Percentiles rank a stretch among this genome's conserved stretches.
Conservation (phyloP, 108 stramenopile genomes). For the Cyclostephanos tholiformis region DNA sequence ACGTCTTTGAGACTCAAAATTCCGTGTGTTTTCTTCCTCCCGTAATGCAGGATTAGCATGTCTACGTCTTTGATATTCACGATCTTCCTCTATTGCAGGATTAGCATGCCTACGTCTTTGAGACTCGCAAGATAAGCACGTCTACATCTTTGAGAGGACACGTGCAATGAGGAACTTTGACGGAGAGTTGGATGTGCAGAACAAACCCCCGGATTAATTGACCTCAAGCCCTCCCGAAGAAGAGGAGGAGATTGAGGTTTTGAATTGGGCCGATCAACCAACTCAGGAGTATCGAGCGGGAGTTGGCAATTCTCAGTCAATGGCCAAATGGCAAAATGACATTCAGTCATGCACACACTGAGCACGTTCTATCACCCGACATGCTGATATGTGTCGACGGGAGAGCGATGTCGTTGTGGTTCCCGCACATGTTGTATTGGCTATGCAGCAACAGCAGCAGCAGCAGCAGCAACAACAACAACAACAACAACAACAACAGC, state of each 20-base stretch:
- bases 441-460: slow-evolving; percentile 7
- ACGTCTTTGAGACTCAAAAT: too few species aligned
- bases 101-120: too few species aligned
- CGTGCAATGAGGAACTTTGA: slow-evolving; percentile 20
- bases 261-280: slow-evolving; percentile 23
- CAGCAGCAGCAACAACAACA: too few species aligned
- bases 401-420: slow-evolving; percentile 32
- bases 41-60: too few species aligned
- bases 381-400: slow-evolving; percentile 40
- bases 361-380: slow-evolving; percentile 42
- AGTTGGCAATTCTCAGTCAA: slow-evolving; percentile 3
- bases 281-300: slow-evolving; percentile 11
- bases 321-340: slow-evolving; percentile 57
- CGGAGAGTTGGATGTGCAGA: slow-evolving; percentile 13
- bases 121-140: too few species aligned
- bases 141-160: too few species aligned
- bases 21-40: too few species aligned
- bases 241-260: slow-evolving; percentile 47
- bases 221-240: slow-evolving; percentile 27
- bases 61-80: too few species aligned
- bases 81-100: too few species aligned
- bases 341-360: slow-evolving; percentile 39
- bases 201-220: slow-evolving; percentile 37
- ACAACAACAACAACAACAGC: background rate
- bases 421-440: slow-evolving; percentile 24